A percentile compares a stretch with the other conserved stretches of the same genome.
phyloP scores from a whole-genome alignment of 2,329 filamentous ascomycete genomes.

The Podosphaera aphanis region DNA sequence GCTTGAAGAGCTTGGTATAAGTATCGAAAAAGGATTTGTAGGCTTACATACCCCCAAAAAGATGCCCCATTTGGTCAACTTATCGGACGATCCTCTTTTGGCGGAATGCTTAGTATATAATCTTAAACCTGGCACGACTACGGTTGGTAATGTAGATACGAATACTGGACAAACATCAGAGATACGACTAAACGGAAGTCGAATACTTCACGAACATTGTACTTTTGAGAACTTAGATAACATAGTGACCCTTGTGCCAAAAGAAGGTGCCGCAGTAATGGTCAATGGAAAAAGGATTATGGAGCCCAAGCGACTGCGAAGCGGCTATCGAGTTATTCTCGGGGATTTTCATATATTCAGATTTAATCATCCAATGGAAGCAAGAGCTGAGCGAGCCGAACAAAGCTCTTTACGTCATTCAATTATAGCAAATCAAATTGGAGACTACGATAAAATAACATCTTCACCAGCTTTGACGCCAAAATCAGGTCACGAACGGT shows the following conservation, averaged over 20 bases:
- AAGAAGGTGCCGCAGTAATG: conserved; percentile 89
- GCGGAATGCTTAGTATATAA: conserved; percentile 97
- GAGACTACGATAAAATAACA: conserved; percentile 22
- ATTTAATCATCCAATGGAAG: conserved; percentile 95
- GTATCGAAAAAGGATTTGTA: conserved; percentile 94
- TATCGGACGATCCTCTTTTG: conserved; percentile 81
- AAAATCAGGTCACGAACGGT: conserved; percentile 50
- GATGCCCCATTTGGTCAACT: conserved; percentile 95
- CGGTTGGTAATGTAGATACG: conserved; percentile 81
- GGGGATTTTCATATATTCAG: conserved; percentile 97
- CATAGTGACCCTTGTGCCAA: conserved; percentile 72
- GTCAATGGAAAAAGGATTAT: conserved; percentile 83
- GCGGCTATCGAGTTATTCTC: conserved; percentile 82
- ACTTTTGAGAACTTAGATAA: conserved; percentile 84
- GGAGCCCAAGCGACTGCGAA: conserved; percentile 65
- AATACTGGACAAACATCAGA: conserved; percentile 54
- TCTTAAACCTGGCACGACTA: conserved; percentile 81
- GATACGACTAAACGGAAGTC: conserved; percentile 79
- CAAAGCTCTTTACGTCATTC: conserved; percentile 75
- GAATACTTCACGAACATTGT: conserved; percentile 82
- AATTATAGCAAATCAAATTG: conserved; percentile 36
- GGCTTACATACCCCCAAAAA: conserved; percentile 92
- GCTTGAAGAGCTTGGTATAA: conserved; percentile 89
- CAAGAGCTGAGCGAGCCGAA: conserved; percentile 72
- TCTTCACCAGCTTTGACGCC: conserved; percentile 37